Percentiles rank a stretch among this genome's conserved stretches.
Conservation (phyloP, 2,329 filamentous ascomycete genomes). For the Dactylonectria macrodidyma region DNA sequence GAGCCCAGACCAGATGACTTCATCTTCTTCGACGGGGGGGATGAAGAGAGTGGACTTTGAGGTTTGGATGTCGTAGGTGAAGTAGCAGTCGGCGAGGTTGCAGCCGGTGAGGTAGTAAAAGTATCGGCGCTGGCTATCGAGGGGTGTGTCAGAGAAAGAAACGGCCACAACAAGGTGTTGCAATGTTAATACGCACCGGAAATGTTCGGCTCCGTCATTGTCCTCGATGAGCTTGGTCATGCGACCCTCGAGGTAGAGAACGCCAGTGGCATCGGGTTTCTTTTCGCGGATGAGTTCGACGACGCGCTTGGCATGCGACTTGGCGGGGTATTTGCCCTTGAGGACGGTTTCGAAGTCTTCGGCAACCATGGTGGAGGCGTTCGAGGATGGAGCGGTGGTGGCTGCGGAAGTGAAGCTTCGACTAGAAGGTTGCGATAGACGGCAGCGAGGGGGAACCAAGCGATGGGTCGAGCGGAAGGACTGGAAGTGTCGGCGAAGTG, state of each 20-base stretch:
- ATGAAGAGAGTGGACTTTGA: conserved; percentile 89
- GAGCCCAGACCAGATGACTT: conserved; percentile 93
- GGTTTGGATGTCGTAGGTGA: conserved; percentile 84
- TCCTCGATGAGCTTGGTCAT: conserved; percentile 88
- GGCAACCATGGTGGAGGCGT: conserved; percentile 51
- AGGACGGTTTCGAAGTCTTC: conserved; percentile 67
- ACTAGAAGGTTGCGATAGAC: conserved; percentile 2
- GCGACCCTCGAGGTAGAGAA: conserved; percentile 91
- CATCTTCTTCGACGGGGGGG: conserved; percentile 88
- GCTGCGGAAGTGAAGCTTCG: conserved; percentile 16
- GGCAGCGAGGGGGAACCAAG: not conserved
- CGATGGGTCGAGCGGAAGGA: not conserved
- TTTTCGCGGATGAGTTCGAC: conserved; percentile 81
- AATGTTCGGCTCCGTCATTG: conserved; percentile 86
- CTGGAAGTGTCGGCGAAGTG: not conserved
- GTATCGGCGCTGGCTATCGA: conserved; percentile 82
- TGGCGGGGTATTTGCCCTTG: conserved; percentile 83
- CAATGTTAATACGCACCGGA: conserved; percentile 69
- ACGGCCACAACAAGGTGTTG: no score
- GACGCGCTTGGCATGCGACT: conserved; percentile 88
- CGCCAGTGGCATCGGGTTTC: conserved; percentile 74
- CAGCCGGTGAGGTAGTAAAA: conserved; percentile 97
- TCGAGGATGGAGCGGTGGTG: not conserved
- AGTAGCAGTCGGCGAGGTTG: conserved; percentile 83
- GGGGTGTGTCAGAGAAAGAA: conserved; percentile 1